Evolutionary conservation across 192 early-diverging fungal genomes (phyloP).

Genomic region (Backusella westeae): DNA sequence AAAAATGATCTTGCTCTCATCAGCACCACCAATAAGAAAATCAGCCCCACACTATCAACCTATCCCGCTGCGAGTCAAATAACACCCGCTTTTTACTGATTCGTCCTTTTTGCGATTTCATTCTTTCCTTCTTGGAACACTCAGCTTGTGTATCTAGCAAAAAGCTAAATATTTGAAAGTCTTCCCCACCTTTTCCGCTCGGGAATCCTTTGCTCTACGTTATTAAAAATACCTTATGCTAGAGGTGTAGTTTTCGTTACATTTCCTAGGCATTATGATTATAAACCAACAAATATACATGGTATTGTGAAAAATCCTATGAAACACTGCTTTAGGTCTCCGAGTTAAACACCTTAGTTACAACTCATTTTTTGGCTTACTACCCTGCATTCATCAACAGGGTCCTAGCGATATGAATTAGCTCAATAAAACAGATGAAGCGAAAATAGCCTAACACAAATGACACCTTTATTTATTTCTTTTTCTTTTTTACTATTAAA

Average conservation of each 20-base stretch:
- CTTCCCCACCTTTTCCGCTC: not conserved
- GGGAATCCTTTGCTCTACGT: not conserved
- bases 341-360: not conserved
- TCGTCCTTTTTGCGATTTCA: slow-evolving; percentile 1
- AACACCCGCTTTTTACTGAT: slow-evolving; percentile 15
- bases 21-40: slow-evolving; percentile 7
- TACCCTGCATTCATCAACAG: not conserved
- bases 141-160: slow-evolving; percentile 2
- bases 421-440: not conserved
- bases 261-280: not conserved
- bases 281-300: not conserved
- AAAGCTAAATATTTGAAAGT: not conserved
- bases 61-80: not conserved
- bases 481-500: not conserved
- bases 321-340: slow-evolving; percentile 1
- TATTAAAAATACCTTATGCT: not conserved
- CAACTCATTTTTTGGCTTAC: not conserved
- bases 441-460: not conserved
- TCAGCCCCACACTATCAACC: not conserved
- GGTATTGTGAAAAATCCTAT: not conserved
- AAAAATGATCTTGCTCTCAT: not conserved
- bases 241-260: not conserved
- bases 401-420: not conserved
- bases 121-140: slow-evolving; percentile 5
- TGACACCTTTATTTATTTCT: not conserved